Base-by-base conservation (phyloP, 352 stramenopile species). In the Hyaloperonospora arabidopsidis region DNA sequence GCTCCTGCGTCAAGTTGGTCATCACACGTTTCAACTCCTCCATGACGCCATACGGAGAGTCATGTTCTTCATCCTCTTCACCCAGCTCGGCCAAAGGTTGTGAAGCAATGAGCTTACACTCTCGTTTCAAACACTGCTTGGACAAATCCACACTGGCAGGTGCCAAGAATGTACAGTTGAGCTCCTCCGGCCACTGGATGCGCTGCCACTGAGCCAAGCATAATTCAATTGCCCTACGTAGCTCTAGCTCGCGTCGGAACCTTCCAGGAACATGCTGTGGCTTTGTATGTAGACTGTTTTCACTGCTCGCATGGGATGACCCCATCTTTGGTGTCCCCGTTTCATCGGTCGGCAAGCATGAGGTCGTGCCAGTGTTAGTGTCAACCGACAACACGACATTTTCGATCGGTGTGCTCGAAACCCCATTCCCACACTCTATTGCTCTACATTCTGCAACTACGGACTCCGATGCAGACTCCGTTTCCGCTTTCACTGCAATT, bases 11-110 rank as follows among this genome's bases (percentile, higher is more conserved):
- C 50, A 88, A 64, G 45, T 88, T 74, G 51, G 89, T 72, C 63
- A 93, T 86, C 7, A 93, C 72, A 45, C 71, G 72, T 57, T 89
- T 87, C 13, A 93, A 55, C 57, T 90, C 83, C 17, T 77, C 67
- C 70, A 93, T 82, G 7, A 86, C 73, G 19, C 59, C 64, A 35
- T 58, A 58, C 14, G 52, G 15, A 7, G 47, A 57, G 18, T 51
- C 41, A 28, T 28, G 15, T 47, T 57, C 45, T 8, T n/a, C n/a
- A 25, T 74, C 54, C 3, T 55, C 46, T 22, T 68, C 64, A 19
- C 63, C 41, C 45, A 45, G 32, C 28, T 25, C 43, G 55, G 50
- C 34, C 34, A 17, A 13, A 52, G 46, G 25, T 32, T 62, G 36
- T 11, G 40, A 41, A 15, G 64, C 59, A 6, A 55, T 48, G 0